Conservation (phyloP, 768 basidiomycete species). For the Pisolithus microcarpus region DNA sequence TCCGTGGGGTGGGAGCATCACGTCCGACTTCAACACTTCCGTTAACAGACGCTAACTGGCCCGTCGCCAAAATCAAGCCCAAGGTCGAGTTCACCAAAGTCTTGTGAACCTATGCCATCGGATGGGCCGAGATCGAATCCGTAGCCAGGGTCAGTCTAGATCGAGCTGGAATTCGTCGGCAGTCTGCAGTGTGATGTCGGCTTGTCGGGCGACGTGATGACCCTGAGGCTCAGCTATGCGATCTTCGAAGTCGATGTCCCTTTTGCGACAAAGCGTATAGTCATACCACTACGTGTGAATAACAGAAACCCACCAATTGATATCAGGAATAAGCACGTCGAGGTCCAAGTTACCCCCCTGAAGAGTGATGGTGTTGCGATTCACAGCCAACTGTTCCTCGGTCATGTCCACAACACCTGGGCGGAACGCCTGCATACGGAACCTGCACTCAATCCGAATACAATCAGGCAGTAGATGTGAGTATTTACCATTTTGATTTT, state of each 20-base stretch:
- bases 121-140: constrained; percentile 75
- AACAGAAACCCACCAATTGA: constrained; percentile 55
- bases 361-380: constrained; percentile 83
- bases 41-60: constrained; percentile 28
- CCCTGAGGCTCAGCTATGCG: constrained; percentile 54
- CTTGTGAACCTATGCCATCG: constrained; percentile 82
- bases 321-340: constrained; percentile 71
- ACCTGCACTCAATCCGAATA: background rate
- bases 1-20: constrained; percentile 48
- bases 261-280: constrained; percentile 23
- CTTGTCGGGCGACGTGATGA: constrained; percentile 75
- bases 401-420: constrained; percentile 95
- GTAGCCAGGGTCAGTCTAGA: constrained; percentile 46
- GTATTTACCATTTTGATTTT: constrained; percentile 87
- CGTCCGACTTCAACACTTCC: constrained; percentile 71
- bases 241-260: constrained; percentile 77
- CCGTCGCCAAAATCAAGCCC: constrained; percentile 74
- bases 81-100: constrained; percentile 64
- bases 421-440: constrained; percentile 67
- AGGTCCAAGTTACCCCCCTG: constrained; percentile 72
- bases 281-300: background rate
- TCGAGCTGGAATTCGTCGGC: constrained; percentile 69
- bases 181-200: constrained; percentile 82
- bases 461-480: background rate
- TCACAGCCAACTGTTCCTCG: constrained; percentile 84